Conservation (phyloP, 2,329 filamentous ascomycete species). For the Stemphylium vesicarium region DNA sequence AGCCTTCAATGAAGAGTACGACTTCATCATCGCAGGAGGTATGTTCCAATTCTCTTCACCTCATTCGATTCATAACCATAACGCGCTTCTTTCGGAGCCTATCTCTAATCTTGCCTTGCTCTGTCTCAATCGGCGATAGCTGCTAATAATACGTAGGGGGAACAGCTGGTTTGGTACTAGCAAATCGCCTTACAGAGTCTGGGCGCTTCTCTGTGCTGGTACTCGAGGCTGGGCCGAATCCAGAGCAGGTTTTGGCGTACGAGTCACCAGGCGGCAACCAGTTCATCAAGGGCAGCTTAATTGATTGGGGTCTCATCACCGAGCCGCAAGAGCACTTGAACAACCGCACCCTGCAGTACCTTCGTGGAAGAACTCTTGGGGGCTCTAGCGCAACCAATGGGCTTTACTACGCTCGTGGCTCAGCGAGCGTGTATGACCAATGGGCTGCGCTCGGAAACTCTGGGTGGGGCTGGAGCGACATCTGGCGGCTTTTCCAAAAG, state of each 20-base stretch:
- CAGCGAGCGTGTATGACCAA: slow-evolving; percentile 51
- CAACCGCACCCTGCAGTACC: slow-evolving; percentile 31
- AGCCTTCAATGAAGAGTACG: slow-evolving; percentile 25
- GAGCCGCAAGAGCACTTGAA: slow-evolving; percentile 31
- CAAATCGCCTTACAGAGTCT: slow-evolving; percentile 33
- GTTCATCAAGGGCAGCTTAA: slow-evolving; percentile 33
- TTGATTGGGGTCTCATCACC: slow-evolving; percentile 41
- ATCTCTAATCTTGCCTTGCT: no score
- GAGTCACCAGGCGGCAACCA: slow-evolving; percentile 38
- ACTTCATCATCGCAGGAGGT: slow-evolving; percentile 29
- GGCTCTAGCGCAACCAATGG: slow-evolving; percentile 45
- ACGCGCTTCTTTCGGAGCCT: no score
- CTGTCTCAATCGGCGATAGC: no score
- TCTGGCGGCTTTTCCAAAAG: slow-evolving; percentile 31
- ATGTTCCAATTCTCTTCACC: not conserved
- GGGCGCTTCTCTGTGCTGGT: slow-evolving; percentile 36
- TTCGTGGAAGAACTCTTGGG: slow-evolving; percentile 36
- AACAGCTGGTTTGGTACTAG: slow-evolving; percentile 36
- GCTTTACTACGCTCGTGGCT: slow-evolving; percentile 43
- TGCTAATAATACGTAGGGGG: slow-evolving; percentile 11
- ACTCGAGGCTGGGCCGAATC: slow-evolving; percentile 40
- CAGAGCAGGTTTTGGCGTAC: slow-evolving; percentile 40
- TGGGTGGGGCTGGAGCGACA: slow-evolving; percentile 57
- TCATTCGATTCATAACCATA: no score
- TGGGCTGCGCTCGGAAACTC: slow-evolving; percentile 65